phyloP scores from a whole-genome alignment of 1,284 basidiomycete species.

The Austroboletus niveus region DNA sequence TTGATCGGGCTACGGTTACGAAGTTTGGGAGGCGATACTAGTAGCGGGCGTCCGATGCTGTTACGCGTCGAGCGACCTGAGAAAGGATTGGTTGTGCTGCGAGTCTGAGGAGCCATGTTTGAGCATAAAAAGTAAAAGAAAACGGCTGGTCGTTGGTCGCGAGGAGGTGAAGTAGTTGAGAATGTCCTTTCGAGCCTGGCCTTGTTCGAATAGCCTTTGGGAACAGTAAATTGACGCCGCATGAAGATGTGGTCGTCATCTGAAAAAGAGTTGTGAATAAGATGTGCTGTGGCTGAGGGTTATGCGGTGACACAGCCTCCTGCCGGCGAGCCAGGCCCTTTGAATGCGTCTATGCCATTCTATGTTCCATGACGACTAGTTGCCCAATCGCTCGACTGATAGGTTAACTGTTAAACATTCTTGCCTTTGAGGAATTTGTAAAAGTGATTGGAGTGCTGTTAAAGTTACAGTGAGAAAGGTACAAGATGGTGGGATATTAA shows the following conservation, averaged over 20 bases:
- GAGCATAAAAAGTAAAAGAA: neutral
- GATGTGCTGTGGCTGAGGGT: too few species aligned
- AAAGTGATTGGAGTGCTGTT: constrained; percentile 50
- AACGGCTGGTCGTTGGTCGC: neutral
- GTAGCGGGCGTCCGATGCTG: constrained; percentile 17
- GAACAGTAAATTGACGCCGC: too few species aligned
- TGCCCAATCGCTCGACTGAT: too few species aligned
- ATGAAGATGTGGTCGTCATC: too few species aligned
- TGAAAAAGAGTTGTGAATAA: too few species aligned
- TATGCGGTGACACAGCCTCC: too few species aligned
- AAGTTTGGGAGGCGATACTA: constrained; percentile 3
- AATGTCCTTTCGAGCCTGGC: too few species aligned
- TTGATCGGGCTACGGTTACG: constrained; percentile 4
- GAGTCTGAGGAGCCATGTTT: constrained; percentile 26
- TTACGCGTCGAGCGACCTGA: constrained; percentile 23
- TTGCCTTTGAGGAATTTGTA: constrained; percentile 83
- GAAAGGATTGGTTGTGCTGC: constrained; percentile 13
- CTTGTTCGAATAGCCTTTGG: too few species aligned
- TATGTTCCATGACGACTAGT: too few species aligned
- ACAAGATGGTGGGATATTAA: constrained; percentile 50
- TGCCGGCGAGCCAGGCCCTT: too few species aligned
- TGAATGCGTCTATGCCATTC: too few species aligned
- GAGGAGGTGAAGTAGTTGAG: neutral
- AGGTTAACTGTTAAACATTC: too few species aligned
- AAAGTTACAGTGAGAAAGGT: constrained; percentile 41